Base-by-base conservation (phyloP, 2,329 filamentous ascomycete species). In the Exserohilum turcica region DNA sequence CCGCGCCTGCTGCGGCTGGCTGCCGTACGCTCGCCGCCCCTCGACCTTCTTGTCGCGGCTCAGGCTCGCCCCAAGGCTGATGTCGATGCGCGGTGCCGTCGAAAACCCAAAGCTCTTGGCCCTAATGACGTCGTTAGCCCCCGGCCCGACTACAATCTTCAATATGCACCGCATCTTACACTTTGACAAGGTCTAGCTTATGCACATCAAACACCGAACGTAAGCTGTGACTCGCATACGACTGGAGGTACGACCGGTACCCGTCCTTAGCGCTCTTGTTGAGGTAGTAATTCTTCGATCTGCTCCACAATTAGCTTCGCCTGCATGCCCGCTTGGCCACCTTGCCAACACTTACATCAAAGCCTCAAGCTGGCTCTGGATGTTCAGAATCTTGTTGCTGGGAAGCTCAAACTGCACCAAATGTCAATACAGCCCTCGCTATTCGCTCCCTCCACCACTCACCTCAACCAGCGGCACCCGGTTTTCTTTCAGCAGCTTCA, bases 231-330 rank as follows among this genome's bases (percentile, higher is more conserved):
- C 88, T 92, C 18, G 93, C 92, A 72, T 99, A 99, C 0, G 94
- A 93, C 74, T 97, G 92, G 19, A 99, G 83, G 74, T 99, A 99
- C 16, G 90, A 91, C 55, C 90, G 85, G 79, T 94, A 96, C 3
- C 90, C 84, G 61, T 87, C 85, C 72, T 87, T 88, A 37, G 85
- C 85, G 28, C 84, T 86, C 80, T 96, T 94, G 80, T 97, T 94
- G 53, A 99, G 83, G 76, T 97, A 97, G 80, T 97, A 97, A 77
- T 99, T 97, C 74, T 94, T 90, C 27, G 85, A 86, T 67, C 99
- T 95, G 62, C 97, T 84, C 78, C 93, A 18, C 10, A 8, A 8
- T 44, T 35, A 44, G 31, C 94, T 82, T 97, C 93, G 8, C 97
- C 84, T 76, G 97, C 92, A 21, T 65, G 73, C 50, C 67, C 89